Evolutionary conservation across 2,329 filamentous ascomycete species (phyloP).

Genomic region (Ophiosphaerella herpotricha): DNA sequence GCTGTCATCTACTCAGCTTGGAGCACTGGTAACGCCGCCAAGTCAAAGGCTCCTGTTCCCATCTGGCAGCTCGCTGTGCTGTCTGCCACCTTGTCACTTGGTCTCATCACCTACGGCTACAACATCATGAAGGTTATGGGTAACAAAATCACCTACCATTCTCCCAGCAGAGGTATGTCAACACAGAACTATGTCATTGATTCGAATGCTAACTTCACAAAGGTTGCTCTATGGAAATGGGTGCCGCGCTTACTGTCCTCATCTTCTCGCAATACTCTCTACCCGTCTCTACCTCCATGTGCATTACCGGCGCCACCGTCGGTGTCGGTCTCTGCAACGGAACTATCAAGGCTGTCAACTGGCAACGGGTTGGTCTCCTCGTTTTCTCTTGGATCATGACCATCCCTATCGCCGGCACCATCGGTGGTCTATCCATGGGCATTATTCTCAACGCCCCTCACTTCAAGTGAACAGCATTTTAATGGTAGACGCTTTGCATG

Average conservation of each 20-base stretch:
- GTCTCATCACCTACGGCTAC: constrained; percentile 76
- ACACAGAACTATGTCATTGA: not conserved
- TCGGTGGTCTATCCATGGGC: constrained; percentile 55
- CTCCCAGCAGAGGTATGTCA: constrained; percentile 52
- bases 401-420: constrained; percentile 64
- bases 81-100: constrained; percentile 63
- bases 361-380: constrained; percentile 68
- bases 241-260: constrained; percentile 75
- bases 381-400: constrained; percentile 69
- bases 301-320: constrained; percentile 78
- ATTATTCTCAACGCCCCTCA: constrained; percentile 64
- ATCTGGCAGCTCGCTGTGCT: constrained; percentile 78
- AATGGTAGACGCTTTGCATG: too few species aligned
- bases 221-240: constrained; percentile 76
- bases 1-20: constrained; percentile 45
- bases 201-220: constrained; percentile 10
- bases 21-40: constrained; percentile 65
- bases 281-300: constrained; percentile 71
- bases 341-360: constrained; percentile 73
- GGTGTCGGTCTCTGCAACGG: constrained; percentile 80
- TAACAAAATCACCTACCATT: constrained; percentile 78
- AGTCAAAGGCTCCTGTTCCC: constrained; percentile 68
- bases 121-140: constrained; percentile 89
- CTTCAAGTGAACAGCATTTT: constrained; percentile 34
- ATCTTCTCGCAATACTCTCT: constrained; percentile 76